Percentiles rank a stretch among this genome's conserved stretches.
Evolutionary conservation across 2,329 filamentous ascomycete genomes (phyloP).

Genomic region (Claviceps humidiphila): DNA sequence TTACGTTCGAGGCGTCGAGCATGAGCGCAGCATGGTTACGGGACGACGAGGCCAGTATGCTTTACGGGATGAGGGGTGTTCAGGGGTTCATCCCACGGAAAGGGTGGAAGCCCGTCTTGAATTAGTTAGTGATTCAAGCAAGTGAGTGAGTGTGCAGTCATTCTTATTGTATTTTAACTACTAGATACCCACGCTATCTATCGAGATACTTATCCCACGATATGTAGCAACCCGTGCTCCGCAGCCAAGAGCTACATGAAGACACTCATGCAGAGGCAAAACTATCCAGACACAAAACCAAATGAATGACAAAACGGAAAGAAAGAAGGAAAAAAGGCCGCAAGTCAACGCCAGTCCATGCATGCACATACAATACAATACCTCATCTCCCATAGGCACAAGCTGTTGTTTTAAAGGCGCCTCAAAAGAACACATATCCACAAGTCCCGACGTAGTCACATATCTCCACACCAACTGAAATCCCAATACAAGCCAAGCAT

Average conservation of each 20-base stretch:
- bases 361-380: constrained; percentile 9
- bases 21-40: constrained; percentile 55
- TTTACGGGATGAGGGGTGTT: constrained; percentile 46
- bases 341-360: constrained; percentile 17
- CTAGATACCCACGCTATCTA: not conserved
- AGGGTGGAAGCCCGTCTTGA: constrained; percentile 42
- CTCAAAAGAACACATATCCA: not conserved
- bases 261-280: not conserved
- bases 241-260: not conserved
- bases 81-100: constrained; percentile 40
- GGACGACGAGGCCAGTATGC: constrained; percentile 46
- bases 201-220: not conserved
- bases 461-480: not conserved
- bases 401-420: not conserved
- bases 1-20: constrained; percentile 44
- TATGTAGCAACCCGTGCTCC: not conserved
- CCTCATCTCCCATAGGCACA: constrained; percentile 3
- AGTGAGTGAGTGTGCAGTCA: constrained; percentile 2
- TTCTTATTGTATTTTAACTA: not conserved
- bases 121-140: constrained; percentile 8
- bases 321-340: not conserved
- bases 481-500: not conserved
- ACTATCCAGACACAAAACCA: not conserved
- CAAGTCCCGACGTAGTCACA: not conserved
- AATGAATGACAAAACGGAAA: not conserved